Percentiles rank a stretch among this genome's conserved stretches.
These are phyloP conservation scores for Martiniozyma asiatica DNA, from an alignment of 1,139 yeast genomes.

Conservation along the genomic window DNA sequence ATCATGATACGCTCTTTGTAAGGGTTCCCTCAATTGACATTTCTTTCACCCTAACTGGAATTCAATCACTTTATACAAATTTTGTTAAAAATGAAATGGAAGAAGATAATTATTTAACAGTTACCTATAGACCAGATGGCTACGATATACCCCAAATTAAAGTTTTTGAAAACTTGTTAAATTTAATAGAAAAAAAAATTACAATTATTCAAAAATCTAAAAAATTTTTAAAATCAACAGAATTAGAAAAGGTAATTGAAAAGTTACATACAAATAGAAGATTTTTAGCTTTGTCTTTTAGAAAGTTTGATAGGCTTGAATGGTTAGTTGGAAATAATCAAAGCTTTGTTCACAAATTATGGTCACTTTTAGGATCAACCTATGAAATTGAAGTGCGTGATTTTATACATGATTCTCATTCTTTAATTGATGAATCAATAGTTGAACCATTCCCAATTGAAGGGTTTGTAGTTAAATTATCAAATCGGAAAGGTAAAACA, in stretches of 20 bases:
- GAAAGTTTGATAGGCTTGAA: conserved; percentile 61
- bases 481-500: conserved; percentile 38
- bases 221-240: conserved; percentile 6
- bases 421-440: conserved; percentile 15
- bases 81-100: not conserved
- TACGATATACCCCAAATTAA: conserved; percentile 26
- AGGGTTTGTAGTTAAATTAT: conserved; percentile 57
- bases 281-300: conserved; percentile 37
- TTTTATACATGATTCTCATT: conserved; percentile 33
- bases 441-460: conserved; percentile 60
- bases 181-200: conserved; percentile 6
- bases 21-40: conserved; percentile 41
- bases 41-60: conserved; percentile 28
- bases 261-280: conserved; percentile 16
- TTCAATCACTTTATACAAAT: conserved; percentile 6
- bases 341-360: conserved; percentile 31
- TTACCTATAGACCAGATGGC: conserved; percentile 22
- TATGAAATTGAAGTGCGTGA: conserved; percentile 50
- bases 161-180: conserved; percentile 26
- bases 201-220: not conserved
- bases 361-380: conserved; percentile 28
- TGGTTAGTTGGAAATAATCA: conserved; percentile 55
- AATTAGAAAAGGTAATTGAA: conserved; percentile 16
- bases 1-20: conserved; percentile 23
- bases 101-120: not conserved